Conservation (phyloP, 2,329 filamentous ascomycete genomes). For the Ceratocystiopsis brevicomis region DNA sequence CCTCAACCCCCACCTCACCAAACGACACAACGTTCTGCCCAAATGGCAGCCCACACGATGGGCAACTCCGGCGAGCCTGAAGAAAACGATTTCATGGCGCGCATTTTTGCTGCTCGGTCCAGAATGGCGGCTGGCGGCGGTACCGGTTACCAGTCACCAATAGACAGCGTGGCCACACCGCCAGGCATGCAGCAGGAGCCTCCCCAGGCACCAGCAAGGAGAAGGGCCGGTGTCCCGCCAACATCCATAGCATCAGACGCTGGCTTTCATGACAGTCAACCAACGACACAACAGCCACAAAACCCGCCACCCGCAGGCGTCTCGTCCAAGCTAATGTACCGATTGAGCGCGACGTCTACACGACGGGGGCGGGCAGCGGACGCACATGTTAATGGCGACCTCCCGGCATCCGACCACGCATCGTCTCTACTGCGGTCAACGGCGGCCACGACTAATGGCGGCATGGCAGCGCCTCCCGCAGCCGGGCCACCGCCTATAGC, state of each 20-base stretch:
- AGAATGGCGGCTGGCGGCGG: slow-evolving; percentile 22
- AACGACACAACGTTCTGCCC: not conserved
- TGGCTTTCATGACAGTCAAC: slow-evolving; percentile 26
- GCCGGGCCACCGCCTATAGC: slow-evolving; percentile 11
- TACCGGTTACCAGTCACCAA: slow-evolving; percentile 18
- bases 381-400: not conserved
- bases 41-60: not conserved
- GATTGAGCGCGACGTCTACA: slow-evolving; percentile 23
- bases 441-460: slow-evolving; percentile 4
- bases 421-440: slow-evolving; percentile 18
- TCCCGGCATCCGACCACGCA: slow-evolving; percentile 20
- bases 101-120: slow-evolving; percentile 32
- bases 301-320: slow-evolving; percentile 9
- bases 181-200: slow-evolving; percentile 26
- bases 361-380: too few relatives aligned
- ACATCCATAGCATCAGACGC: slow-evolving; percentile 25
- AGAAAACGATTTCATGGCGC: slow-evolving; percentile 37
- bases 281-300: not conserved
- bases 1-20: slow-evolving; percentile 1
- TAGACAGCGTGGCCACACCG: slow-evolving; percentile 47
- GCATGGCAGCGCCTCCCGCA: not conserved
- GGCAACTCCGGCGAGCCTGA: slow-evolving; percentile 16
- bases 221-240: slow-evolving; percentile 33
- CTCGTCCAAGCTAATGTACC: slow-evolving; percentile 45
- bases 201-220: slow-evolving; percentile 32